These are phyloP conservation scores for Phalaenopsis aphrodite DNA, from an alignment of 106 monocot species.

Conservation along the genomic window DNA sequence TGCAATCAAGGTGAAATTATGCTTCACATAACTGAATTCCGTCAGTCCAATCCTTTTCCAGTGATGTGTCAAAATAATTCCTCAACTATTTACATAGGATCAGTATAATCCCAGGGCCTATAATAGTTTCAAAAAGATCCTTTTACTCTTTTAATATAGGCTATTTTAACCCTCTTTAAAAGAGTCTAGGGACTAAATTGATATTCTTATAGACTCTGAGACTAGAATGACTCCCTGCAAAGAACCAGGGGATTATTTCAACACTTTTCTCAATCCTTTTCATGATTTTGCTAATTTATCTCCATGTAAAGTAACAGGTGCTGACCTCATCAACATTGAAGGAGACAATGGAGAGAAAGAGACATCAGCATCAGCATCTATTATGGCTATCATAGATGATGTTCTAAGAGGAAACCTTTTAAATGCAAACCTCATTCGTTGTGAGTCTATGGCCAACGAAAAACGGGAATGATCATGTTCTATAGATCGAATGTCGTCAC, in stretches of 20 bases:
- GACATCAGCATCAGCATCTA: background rate
- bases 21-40: background rate
- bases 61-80: too few relatives aligned
- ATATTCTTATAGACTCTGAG: too few relatives aligned
- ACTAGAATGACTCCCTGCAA: too few relatives aligned
- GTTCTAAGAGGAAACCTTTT: background rate
- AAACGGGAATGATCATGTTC: slow-evolving; percentile 17
- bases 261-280: background rate
- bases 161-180: too few relatives aligned
- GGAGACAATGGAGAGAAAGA: slow-evolving; percentile 9
- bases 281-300: background rate
- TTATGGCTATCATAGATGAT: background rate
- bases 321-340: background rate
- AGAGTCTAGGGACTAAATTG: too few relatives aligned
- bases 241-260: too few relatives aligned
- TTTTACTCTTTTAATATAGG: too few relatives aligned
- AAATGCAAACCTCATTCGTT: background rate
- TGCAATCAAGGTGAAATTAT: slow-evolving; percentile 15
- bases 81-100: too few relatives aligned
- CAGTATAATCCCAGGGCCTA: too few relatives aligned
- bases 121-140: too few relatives aligned
- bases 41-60: too few relatives aligned
- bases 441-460: slow-evolving; percentile 9
- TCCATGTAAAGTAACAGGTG: slow-evolving; percentile 5
- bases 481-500: background rate